Evolutionary conservation across 805 yeast species (phyloP).

Genomic region (Komagataella phaffii): DNA sequence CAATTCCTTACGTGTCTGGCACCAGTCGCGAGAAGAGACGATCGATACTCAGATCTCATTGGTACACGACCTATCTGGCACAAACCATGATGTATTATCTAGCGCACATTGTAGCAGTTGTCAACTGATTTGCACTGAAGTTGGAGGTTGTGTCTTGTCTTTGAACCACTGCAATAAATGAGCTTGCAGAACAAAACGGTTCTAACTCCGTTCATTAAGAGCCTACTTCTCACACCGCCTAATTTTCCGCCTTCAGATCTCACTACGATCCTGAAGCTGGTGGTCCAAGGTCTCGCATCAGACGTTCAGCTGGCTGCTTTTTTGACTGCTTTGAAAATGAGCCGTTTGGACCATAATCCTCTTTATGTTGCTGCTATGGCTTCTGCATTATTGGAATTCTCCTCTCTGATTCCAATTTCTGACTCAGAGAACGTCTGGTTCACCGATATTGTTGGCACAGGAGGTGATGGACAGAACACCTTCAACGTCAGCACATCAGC

Average conservation of each 20-base stretch:
- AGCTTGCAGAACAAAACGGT: background rate
- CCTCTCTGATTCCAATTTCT: conserved; percentile 36
- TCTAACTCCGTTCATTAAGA: conserved; percentile 33
- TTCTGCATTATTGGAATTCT: conserved; percentile 50
- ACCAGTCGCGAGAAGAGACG: background rate
- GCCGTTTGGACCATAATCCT: conserved; percentile 70
- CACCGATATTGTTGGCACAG: conserved; percentile 93
- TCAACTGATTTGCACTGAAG: background rate
- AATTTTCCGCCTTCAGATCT: conserved; percentile 53
- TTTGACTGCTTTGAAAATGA: conserved; percentile 60
- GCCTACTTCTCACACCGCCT: conserved; percentile 47
- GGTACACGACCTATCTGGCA: background rate
- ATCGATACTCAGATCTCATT: background rate
- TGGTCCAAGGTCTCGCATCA: conserved; percentile 46
- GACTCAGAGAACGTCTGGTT: conserved; percentile 36
- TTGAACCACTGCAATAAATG: background rate
- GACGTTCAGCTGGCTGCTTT: conserved; percentile 70
- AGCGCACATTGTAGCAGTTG: background rate
- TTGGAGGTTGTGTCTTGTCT: background rate
- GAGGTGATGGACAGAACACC: conserved; percentile 97
- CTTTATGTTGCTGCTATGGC: conserved; percentile 83
- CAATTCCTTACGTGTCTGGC: background rate
- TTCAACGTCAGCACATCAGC: conserved; percentile 93
- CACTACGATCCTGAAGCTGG: conserved; percentile 42
- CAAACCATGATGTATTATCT: background rate